These are phyloP conservation scores for Dictyostelium citrinum DNA, from an alignment of 78 protist species.

Conservation along the genomic window DNA sequence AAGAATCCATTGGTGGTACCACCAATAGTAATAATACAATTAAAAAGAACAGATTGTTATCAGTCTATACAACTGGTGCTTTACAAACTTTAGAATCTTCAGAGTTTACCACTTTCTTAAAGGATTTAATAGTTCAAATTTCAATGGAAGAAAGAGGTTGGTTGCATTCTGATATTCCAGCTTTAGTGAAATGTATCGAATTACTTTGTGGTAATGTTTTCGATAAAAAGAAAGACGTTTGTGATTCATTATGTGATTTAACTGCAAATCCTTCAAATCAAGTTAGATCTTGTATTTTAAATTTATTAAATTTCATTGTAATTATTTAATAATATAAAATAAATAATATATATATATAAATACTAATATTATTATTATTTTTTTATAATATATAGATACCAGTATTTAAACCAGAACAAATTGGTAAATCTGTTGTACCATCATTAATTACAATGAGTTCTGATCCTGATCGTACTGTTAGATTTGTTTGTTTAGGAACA, in stretches of 20 bases:
- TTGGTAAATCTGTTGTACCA: slow-evolving; percentile 36
- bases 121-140: slow-evolving; percentile 47
- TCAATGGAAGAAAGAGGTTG: slow-evolving; percentile 77
- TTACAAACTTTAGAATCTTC: slow-evolving; percentile 39
- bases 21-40: background rate
- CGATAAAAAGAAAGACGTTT: slow-evolving; percentile 54
- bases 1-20: background rate
- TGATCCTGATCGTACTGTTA: slow-evolving; percentile 59
- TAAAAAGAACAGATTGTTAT: slow-evolving; percentile 43
- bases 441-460: slow-evolving; percentile 54
- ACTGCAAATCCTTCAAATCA: slow-evolving; percentile 61
- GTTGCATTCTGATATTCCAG: slow-evolving; percentile 15
- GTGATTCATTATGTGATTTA: slow-evolving; percentile 3
- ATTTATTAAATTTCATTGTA: slow-evolving; percentile 28
- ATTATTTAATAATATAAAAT: background rate
- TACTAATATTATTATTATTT: background rate
- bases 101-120: slow-evolving; percentile 19
- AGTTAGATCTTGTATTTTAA: slow-evolving; percentile 61
- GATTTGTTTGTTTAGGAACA: slow-evolving; percentile 41
- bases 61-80: slow-evolving; percentile 55
- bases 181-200: slow-evolving; percentile 46
- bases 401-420: slow-evolving; percentile 38
- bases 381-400: background rate
- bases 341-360: background rate
- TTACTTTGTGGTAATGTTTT: slow-evolving; percentile 54